Base-by-base conservation (phyloP, 208 protist species). In the Wallacemonas collosoma region DNA sequence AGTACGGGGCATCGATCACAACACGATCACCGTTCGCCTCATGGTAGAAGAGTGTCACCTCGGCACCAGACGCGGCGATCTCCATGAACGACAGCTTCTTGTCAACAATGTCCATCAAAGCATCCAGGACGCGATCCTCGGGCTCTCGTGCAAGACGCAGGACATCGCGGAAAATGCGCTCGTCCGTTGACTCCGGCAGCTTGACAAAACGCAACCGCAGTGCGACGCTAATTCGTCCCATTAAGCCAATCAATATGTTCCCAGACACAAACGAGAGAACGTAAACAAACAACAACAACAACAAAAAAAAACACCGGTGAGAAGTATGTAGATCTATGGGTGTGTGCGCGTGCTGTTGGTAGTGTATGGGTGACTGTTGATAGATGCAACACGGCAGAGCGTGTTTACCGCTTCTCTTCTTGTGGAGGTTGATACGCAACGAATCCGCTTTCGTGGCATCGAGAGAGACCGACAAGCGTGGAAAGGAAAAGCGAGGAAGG, bases 61-160 rank as follows among this genome's bases (percentile, higher is more conserved):
- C 80, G 14, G 60, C 60, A 65, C 60, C 60, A 61, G 74, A 26
- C 14, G 72, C 50, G 1, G 75, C 64, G 15, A 89, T 68, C 50
- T 92, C 86, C 86, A 95, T 95, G 68, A 95, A 95, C 9, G 55
- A 71, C 3, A 95, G 76, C 65, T 95, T 95, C 11, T 73, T 76
- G 60, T 93, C 84, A 11, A 95, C 79, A 47, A 95, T 63, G 36
- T 78, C 80, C 8, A 77, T 80, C 35, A 95, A 79, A 43, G 86
- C 84, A 36, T 95, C 76, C 50, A 84, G 87, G 55, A 72, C 71
- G 36, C 79, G 48, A 17, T 88, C 85, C 12, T 95, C 79, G 6
- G 81, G 80, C 45, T 92, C 86, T 15, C 40, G 44, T 4, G 86
- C 71, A 2, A 75, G 55, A 8, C 56, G 54, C 17, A 91, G 77